These are phyloP conservation scores for Luffa aegyptiaca DNA, from an alignment of 306 rosid species.

Conservation along the genomic window DNA sequence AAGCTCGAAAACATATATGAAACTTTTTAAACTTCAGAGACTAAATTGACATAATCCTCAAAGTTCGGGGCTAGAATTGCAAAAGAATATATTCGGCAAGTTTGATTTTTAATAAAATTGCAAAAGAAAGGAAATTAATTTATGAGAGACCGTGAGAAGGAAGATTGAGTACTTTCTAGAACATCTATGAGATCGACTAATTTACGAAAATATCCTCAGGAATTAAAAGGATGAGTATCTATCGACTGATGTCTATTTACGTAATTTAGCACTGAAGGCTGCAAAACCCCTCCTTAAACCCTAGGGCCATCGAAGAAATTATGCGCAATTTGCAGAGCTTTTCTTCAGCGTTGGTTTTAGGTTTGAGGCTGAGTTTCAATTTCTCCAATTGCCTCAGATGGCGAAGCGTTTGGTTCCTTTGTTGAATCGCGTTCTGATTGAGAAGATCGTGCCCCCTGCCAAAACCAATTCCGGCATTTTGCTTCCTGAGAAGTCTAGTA, in stretches of 20 bases:
- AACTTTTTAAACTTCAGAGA: too few relatives aligned
- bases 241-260: neutral
- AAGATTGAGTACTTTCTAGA: neutral
- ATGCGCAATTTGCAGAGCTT: neutral
- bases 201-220: neutral
- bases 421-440: conserved; percentile 63
- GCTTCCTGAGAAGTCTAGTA: conserved; percentile 48
- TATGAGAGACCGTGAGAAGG: too few relatives aligned
- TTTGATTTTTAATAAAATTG: too few relatives aligned
- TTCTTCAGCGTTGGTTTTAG: neutral
- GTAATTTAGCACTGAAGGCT: neutral
- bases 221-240: neutral
- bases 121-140: too few relatives aligned
- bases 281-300: conserved; percentile 1
- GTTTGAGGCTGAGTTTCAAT: neutral
- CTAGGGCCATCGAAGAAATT: neutral
- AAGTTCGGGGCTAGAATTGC: too few relatives aligned
- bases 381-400: conserved; percentile 18
- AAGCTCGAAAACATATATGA: too few relatives aligned
- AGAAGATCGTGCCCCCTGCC: conserved; percentile 58
- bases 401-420: conserved; percentile 65
- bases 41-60: too few relatives aligned
- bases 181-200: neutral
- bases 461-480: conserved; percentile 54
- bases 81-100: too few relatives aligned